These are phyloP conservation scores for Penicillium mononematosum DNA, from an alignment of 495 filamentous ascomycete genomes.

Conservation along the genomic window DNA sequence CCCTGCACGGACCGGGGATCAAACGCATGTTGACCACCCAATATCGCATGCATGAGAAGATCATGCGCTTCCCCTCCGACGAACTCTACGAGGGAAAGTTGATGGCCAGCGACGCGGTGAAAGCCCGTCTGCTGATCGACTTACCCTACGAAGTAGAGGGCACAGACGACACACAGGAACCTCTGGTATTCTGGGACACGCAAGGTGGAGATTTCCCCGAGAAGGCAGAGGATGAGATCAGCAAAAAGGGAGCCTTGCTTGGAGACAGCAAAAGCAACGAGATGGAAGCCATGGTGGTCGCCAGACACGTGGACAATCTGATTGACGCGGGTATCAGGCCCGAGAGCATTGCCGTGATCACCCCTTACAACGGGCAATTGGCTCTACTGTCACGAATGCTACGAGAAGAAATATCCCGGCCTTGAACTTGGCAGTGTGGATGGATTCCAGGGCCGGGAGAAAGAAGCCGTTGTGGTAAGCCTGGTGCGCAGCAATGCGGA, in stretches of 20 bases:
- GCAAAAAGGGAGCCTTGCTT: constrained; percentile 55
- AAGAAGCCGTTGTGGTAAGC: constrained; percentile 90
- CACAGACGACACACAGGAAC: constrained; percentile 85
- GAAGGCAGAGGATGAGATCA: constrained; percentile 49
- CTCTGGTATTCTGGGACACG: constrained; percentile 92
- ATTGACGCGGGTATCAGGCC: constrained; percentile 74
- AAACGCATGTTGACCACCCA: constrained; percentile 97
- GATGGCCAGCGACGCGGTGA: constrained; percentile 75
- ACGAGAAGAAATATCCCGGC: constrained; percentile 75
- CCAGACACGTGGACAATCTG: constrained; percentile 68
- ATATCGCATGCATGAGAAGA: constrained; percentile 95
- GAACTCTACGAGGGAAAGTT: constrained; percentile 82
- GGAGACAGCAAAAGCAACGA: constrained; percentile 93
- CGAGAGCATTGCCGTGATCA: constrained; percentile 88
- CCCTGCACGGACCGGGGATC: constrained; percentile 75
- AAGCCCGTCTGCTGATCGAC: constrained; percentile 68
- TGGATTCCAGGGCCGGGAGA: constrained; percentile 95
- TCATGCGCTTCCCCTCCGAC: constrained; percentile 91
- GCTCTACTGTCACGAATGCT: constrained; percentile 70
- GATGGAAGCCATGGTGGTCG: constrained; percentile 81
- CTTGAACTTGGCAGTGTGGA: constrained; percentile 94
- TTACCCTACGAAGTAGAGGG: constrained; percentile 75
- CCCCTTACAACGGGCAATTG: constrained; percentile 94
- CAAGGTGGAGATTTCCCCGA: constrained; percentile 90
- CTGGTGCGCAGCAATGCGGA: constrained; percentile 86